phyloP scores from a whole-genome alignment of 2,329 filamentous ascomycete species.

The Botrytis fabae region DNA sequence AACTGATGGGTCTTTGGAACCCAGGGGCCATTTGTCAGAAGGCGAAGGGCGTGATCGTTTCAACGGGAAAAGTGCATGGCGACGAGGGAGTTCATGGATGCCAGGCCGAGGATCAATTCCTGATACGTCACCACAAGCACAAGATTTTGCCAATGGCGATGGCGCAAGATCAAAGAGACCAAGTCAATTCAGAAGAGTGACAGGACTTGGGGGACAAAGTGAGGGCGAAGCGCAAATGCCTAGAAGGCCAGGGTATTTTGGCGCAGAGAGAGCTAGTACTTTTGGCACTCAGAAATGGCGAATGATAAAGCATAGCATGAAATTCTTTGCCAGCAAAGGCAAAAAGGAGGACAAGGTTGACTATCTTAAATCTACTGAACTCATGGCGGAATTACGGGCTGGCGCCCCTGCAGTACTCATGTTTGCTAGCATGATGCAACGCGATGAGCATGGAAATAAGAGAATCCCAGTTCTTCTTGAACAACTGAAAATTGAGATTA shows the following conservation, averaged over 20 bases:
- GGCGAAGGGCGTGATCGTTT: conserved; percentile 70
- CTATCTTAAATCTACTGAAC: conserved; percentile 90
- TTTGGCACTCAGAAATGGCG: conserved; percentile 84
- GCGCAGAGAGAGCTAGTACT: conserved; percentile 65
- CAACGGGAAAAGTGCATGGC: conserved; percentile 55
- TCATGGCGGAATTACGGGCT: conserved; percentile 92
- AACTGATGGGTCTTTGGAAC: conserved; percentile 59
- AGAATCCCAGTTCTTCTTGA: conserved; percentile 93
- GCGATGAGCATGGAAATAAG: conserved; percentile 93
- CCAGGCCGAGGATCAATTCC: conserved; percentile 52
- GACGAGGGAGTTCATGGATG: conserved; percentile 52
- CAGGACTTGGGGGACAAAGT: conserved; percentile 61
- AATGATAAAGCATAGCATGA: conserved; percentile 86
- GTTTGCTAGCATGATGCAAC: conserved; percentile 94
- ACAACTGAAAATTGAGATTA: conserved; percentile 86
- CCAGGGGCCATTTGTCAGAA: conserved; percentile 68
- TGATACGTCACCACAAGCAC: conserved; percentile 53
- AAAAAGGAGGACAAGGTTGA: conserved; percentile 85
- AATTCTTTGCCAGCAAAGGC: conserved; percentile 68
- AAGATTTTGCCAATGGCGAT: conserved; percentile 42
- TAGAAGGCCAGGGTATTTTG: conserved; percentile 57
- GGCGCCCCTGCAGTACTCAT: conserved; percentile 92
- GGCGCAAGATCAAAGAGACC: conserved; percentile 54
- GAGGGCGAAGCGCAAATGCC: conserved; percentile 65
- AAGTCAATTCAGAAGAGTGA: conserved; percentile 63